Percentiles rank a stretch among this genome's conserved stretches.
Conservation (phyloP, 148 eudicot genomes). For the Linanthus parryae region DNA sequence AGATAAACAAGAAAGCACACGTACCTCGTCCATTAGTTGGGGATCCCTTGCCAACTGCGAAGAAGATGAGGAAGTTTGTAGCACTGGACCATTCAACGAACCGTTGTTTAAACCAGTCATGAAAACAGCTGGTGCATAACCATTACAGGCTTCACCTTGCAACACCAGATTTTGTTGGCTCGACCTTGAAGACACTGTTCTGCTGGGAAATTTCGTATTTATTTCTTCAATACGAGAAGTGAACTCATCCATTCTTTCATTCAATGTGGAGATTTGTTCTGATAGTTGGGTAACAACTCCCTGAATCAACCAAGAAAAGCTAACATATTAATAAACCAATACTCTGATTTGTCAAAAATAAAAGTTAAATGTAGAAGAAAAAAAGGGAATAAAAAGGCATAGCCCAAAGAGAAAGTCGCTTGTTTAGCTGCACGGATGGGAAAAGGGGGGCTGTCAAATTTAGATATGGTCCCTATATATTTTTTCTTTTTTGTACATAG, state of each 20-base stretch:
- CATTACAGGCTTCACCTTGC: slow-evolving; percentile 73
- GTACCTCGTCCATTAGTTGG: slow-evolving; percentile 86
- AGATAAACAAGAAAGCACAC: background rate
- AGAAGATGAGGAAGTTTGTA: slow-evolving; percentile 68
- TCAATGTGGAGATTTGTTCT: slow-evolving; percentile 83
- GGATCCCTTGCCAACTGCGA: slow-evolving; percentile 75
- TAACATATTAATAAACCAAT: slow-evolving; percentile 1
- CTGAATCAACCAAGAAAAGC: slow-evolving; percentile 31
- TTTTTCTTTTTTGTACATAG: too few relatives aligned
- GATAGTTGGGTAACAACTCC: slow-evolving; percentile 72
- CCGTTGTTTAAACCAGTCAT: slow-evolving; percentile 56
- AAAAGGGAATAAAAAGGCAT: too few relatives aligned
- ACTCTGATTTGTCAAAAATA: background rate
- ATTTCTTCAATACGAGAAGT: slow-evolving; percentile 84
- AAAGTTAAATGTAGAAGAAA: background rate
- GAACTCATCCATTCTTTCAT: slow-evolving; percentile 89
- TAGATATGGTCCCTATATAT: too few relatives aligned
- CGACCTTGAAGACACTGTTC: slow-evolving; percentile 33
- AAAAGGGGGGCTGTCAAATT: too few relatives aligned
- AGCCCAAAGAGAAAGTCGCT: too few relatives aligned
- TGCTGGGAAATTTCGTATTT: slow-evolving; percentile 46
- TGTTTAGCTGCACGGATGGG: too few relatives aligned
- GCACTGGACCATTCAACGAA: slow-evolving; percentile 33
- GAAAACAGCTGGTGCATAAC: slow-evolving; percentile 39
- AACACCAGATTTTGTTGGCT: slow-evolving; percentile 77